A percentile compares a stretch with the other conserved stretches of the same genome.
Evolutionary conservation across 768 basidiomycete genomes (phyloP).

Genomic region (Clathrus columnatus): DNA sequence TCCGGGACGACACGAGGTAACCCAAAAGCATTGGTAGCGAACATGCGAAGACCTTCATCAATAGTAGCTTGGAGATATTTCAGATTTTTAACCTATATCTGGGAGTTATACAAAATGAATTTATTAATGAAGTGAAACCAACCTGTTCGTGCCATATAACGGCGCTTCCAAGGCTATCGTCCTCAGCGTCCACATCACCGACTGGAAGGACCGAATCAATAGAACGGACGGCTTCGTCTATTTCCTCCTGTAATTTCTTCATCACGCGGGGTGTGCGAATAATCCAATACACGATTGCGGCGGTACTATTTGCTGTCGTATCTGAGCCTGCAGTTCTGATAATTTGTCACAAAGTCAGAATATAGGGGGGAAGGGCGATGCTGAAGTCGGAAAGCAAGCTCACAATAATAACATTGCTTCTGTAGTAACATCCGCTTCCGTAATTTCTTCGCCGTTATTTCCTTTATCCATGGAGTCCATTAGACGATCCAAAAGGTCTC

Average conservation of each 20-base stretch:
- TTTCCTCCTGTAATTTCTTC: conserved; percentile 5
- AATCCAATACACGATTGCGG: conserved; percentile 18
- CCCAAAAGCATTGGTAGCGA: conserved; percentile 30
- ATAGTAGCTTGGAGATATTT: conserved; percentile 24
- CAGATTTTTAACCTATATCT: conserved; percentile 15
- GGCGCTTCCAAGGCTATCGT: background rate
- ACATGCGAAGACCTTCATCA: conserved; percentile 25
- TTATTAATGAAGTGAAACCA: background rate
- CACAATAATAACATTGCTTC: conserved; percentile 9
- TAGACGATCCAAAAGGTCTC: conserved; percentile 3
- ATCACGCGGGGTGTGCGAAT: conserved; percentile 7
- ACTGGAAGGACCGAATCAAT: background rate
- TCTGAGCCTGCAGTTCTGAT: conserved; percentile 28
- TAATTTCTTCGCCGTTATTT: background rate
- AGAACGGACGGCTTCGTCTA: conserved; percentile 7
- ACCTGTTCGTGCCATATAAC: conserved; percentile 4
- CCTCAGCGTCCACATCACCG: background rate
- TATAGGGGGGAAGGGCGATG: background rate
- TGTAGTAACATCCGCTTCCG: conserved; percentile 1
- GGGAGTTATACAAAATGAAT: background rate
- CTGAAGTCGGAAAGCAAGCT: too few relatives aligned
- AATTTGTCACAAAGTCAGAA: background rate
- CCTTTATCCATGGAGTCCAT: background rate
- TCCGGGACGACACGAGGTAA: conserved; percentile 26
- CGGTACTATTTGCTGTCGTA: conserved; percentile 26